Conservation (phyloP, 352 stramenopile genomes). For the Phytopythium vexans region DNA sequence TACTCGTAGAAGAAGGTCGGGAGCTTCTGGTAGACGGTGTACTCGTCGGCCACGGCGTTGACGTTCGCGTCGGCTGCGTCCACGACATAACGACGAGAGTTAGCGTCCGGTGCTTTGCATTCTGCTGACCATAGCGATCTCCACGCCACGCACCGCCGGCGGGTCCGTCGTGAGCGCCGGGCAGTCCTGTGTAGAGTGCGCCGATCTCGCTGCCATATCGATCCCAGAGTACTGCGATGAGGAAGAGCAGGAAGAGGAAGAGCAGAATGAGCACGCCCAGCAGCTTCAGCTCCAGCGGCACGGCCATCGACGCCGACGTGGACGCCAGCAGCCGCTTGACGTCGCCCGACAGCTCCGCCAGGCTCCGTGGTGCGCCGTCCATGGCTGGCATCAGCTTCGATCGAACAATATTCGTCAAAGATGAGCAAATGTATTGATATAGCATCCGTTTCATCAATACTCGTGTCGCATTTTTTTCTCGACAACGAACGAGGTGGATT, state of each 20-base stretch:
- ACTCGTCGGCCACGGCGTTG: conserved; percentile 77
- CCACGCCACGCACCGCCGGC: conserved; percentile 18
- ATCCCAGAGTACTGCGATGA: conserved; percentile 82
- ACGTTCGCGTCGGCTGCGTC: conserved; percentile 39
- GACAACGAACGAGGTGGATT: too few species aligned
- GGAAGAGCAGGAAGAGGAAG: conserved; percentile 79
- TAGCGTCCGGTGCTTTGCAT: background rate
- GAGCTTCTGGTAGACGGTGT: conserved; percentile 81
- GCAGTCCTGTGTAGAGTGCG: conserved; percentile 61
- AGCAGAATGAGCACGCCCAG: conserved; percentile 58
- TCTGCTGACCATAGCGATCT: background rate
- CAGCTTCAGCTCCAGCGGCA: conserved; percentile 69
- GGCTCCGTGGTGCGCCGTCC: conserved; percentile 7
- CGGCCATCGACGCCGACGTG: conserved; percentile 23
- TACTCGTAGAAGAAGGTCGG: conserved; percentile 90
- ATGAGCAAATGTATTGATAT: too few species aligned
- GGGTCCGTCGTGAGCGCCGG: conserved; percentile 15
- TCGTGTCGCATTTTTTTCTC: too few species aligned
- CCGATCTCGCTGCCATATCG: conserved; percentile 82
- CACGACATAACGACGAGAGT: conserved; percentile 1
- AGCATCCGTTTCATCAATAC: too few species aligned
- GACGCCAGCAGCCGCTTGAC: conserved; percentile 27
- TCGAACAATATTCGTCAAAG: background rate
- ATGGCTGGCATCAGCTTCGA: conserved; percentile 15
- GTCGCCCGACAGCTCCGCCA: conserved; percentile 21